Percentiles rank a stretch among this genome's conserved stretches.
Evolutionary conservation across 257 asterid genomes (phyloP).

Genomic region (Capsicum baccatum): DNA sequence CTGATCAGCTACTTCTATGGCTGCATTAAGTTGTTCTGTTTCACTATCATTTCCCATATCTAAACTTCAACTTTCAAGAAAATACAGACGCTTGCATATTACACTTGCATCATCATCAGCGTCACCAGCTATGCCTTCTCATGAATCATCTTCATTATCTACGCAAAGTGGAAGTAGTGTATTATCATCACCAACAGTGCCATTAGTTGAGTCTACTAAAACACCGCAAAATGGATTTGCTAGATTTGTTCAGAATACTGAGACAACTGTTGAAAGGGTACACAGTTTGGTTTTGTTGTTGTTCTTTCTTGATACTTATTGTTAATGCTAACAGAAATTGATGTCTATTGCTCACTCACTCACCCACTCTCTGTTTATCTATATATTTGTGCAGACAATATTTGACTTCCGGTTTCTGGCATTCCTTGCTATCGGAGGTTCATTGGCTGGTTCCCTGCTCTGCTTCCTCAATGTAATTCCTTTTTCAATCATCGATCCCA

Average conservation of each 20-base stretch:
- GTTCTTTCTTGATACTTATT: not conserved
- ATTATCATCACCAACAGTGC: constrained; percentile 37
- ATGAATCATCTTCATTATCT: constrained; percentile 52
- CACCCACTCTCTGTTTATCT: not conserved
- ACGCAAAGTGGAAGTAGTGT: constrained; percentile 39
- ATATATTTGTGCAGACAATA: constrained; percentile 54
- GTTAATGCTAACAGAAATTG: not conserved
- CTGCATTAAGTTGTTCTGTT: constrained; percentile 42
- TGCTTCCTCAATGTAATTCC: constrained; percentile 85
- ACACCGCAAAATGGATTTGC: constrained; percentile 55
- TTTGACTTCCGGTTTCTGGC: constrained; percentile 90
- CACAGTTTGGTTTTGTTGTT: constrained; percentile 35
- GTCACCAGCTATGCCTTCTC: constrained; percentile 46
- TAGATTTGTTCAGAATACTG: constrained; percentile 58
- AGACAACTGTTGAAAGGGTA: constrained; percentile 77
- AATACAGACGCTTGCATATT: constrained; percentile 35
- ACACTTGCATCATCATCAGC: constrained; percentile 49
- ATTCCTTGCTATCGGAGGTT: constrained; percentile 85
- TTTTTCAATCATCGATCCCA: constrained; percentile 28
- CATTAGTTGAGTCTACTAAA: constrained; percentile 48
- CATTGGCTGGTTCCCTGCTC: constrained; percentile 88
- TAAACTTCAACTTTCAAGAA: constrained; percentile 31
- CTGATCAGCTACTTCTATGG: constrained; percentile 49
- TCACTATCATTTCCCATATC: constrained; percentile 46
- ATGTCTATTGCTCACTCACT: not conserved